Conservation (phyloP, 768 basidiomycete genomes). For the Dioszegia crocea region DNA sequence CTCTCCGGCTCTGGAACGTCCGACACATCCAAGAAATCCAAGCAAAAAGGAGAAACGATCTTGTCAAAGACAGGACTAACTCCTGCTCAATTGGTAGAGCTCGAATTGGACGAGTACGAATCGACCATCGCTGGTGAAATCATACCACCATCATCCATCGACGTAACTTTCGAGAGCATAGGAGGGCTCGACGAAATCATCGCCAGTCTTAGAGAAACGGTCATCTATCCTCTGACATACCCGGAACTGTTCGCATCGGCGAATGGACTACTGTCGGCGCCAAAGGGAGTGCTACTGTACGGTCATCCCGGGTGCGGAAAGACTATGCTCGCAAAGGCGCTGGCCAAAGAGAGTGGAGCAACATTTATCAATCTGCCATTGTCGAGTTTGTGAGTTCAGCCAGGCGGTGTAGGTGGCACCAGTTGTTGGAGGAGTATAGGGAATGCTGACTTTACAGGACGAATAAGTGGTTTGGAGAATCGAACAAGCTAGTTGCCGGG, state of each 20-base stretch:
- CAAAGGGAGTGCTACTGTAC: conserved; percentile 91
- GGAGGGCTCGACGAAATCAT: conserved; percentile 91
- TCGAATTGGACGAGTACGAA: conserved; percentile 91
- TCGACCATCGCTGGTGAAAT: conserved; percentile 87
- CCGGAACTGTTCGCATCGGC: conserved; percentile 82
- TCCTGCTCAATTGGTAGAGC: conserved; percentile 44
- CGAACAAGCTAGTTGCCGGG: conserved; percentile 91
- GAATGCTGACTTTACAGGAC: conserved; percentile 23
- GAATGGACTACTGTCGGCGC: conserved; percentile 67
- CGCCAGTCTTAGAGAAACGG: conserved; percentile 81
- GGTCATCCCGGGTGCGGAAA: conserved; percentile 98
- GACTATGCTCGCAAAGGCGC: conserved; percentile 97
- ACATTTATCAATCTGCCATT: conserved; percentile 88
- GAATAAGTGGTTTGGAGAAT: conserved; percentile 71
- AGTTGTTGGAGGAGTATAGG: background rate
- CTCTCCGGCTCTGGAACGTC: conserved; percentile 48
- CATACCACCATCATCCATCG: conserved; percentile 54
- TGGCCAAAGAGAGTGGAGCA: conserved; percentile 94
- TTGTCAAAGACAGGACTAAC: conserved; percentile 47
- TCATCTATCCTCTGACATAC: conserved; percentile 89
- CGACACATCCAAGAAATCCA: conserved; percentile 47
- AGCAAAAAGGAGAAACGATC: conserved; percentile 47
- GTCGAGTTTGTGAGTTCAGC: conserved; percentile 59
- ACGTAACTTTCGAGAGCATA: conserved; percentile 60
- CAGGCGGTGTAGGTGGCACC: no score